Base-by-base conservation (phyloP, 2,329 filamentous ascomycete species). In the Chaetomium sp. region DNA sequence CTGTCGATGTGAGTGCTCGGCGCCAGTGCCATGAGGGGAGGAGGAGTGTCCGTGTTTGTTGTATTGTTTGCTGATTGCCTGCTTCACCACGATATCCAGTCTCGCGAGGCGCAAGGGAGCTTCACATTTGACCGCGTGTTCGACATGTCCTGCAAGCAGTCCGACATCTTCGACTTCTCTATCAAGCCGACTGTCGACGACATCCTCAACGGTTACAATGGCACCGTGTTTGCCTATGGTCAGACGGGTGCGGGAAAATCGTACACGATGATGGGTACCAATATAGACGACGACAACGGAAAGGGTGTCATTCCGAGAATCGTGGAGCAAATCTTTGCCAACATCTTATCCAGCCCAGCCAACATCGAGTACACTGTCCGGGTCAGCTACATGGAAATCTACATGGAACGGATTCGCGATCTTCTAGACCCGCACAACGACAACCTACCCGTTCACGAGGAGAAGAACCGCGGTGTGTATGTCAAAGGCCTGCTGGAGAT, bases 341-440 rank as follows among this genome's bases (percentile, higher is more conserved):
- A 89, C 74, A 97, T 97, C 71, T 80, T 96, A 74, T 85, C 88
- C 27, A 96, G 91, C 65, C 89, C 92, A 44, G 86, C 86, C 66
- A 95, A 89, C 64, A 96, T 97, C 70, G 94, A 97, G 74, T 97
- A 97, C 73, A 97, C 91, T n/a, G 92, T 99, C 52, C 85, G 91
- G 55, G 92, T 97, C 68, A 96, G 91, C 72, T 97, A 97, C 74
- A 96, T 99, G 91, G 94, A 99, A 74, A 97, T 99, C 62, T 99
- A 99, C 78, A 99, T 97, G 94, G 94, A 99, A 76, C 85, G 88
- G 65, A 97, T 99, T 71, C 85, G 92, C 67, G 94, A 99, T 83
- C 75, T 99, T 67, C 77, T 99, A 61, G 85, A 87, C 32, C 94
- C 94, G 9, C 88, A 91, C 58, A 96, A 97, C 72, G 92, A 96